Percentiles rank a stretch among this genome's conserved stretches.
Conservation (phyloP, 2,329 filamentous ascomycete genomes). For the Apiospora arundinis region DNA sequence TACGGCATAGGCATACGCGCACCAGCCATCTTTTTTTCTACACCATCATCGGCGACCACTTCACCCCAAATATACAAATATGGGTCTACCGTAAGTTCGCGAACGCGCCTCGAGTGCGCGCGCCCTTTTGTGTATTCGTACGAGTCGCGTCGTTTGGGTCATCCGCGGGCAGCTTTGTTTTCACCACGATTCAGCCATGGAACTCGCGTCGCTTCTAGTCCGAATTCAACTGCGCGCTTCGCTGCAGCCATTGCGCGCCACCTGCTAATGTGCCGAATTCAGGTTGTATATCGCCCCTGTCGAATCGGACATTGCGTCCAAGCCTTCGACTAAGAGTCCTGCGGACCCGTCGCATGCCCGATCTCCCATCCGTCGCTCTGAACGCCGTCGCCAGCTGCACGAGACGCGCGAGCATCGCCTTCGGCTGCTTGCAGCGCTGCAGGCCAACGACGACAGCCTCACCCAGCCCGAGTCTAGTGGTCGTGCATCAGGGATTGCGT, state of each 20-base stretch:
- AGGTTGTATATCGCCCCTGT: slow-evolving; percentile 55
- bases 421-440: slow-evolving; percentile 36
- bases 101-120: slow-evolving; percentile 30
- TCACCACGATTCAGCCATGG: neutral
- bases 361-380: slow-evolving; percentile 48
- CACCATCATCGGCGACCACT: slow-evolving; percentile 1
- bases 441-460: slow-evolving; percentile 26
- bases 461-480: neutral
- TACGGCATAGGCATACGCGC: slow-evolving; percentile 23
- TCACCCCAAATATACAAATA: slow-evolving; percentile 32
- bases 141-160: neutral
- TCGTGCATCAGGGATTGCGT: neutral
- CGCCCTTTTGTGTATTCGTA: slow-evolving; percentile 25
- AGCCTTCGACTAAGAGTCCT: slow-evolving; percentile 40
- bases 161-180: neutral
- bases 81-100: slow-evolving; percentile 56
- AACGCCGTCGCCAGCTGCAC: slow-evolving; percentile 35
- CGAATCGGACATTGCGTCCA: slow-evolving; percentile 49
- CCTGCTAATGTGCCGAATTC: slow-evolving; percentile 16
- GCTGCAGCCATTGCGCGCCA: neutral
- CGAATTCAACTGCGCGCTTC: neutral
- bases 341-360: slow-evolving; percentile 38
- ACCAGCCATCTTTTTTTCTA: slow-evolving; percentile 26
- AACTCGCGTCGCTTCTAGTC: slow-evolving; percentile 5
- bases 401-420: slow-evolving; percentile 42